A percentile compares a stretch with the other conserved stretches of the same genome.
Evolutionary conservation across 2,329 filamentous ascomycete genomes (phyloP).

Genomic region (Dothistroma pini): DNA sequence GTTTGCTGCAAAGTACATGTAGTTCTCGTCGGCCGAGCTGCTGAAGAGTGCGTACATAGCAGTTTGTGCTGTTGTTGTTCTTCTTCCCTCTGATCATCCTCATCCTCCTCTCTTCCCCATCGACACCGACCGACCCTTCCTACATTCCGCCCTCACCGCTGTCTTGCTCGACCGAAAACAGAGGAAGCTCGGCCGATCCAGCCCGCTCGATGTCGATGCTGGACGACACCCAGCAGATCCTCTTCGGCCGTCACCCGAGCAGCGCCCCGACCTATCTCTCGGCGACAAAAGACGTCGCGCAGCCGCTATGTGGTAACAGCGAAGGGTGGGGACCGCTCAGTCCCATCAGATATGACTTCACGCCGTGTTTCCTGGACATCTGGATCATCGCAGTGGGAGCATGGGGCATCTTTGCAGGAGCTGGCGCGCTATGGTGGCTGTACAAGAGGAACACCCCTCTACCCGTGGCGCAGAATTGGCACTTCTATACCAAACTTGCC

Average conservation of each 20-base stretch:
- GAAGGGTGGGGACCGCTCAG: slow-evolving; percentile 97
- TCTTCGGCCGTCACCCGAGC: slow-evolving; percentile 12
- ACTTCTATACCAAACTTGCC: slow-evolving; percentile 86
- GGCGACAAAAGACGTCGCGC: slow-evolving; percentile 34
- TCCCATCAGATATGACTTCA: slow-evolving; percentile 84
- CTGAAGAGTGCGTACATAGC: background rate
- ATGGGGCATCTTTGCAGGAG: slow-evolving; percentile 75
- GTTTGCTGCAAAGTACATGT: no score
- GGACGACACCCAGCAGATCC: slow-evolving; percentile 17
- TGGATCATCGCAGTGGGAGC: slow-evolving; percentile 73
- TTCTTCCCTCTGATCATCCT: slow-evolving; percentile 2
- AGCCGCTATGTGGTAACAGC: slow-evolving; percentile 79
- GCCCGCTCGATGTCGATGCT: slow-evolving; percentile 23
- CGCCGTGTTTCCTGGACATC: slow-evolving; percentile 93
- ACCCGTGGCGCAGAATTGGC: slow-evolving; percentile 75
- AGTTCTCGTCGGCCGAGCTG: background rate
- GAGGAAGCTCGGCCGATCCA: slow-evolving; percentile 8
- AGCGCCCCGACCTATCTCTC: slow-evolving; percentile 31
- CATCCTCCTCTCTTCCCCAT: slow-evolving; percentile 4
- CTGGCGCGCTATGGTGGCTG: slow-evolving; percentile 75
- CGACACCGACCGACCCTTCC: background rate
- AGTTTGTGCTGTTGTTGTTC: slow-evolving; percentile 6
- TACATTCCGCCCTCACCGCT: background rate
- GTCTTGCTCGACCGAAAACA: slow-evolving; percentile 2
- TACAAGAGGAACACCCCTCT: slow-evolving; percentile 64